These are phyloP conservation scores for Yarrowia yakushimensis DNA, from an alignment of 805 yeast species.

Conservation along the genomic window DNA sequence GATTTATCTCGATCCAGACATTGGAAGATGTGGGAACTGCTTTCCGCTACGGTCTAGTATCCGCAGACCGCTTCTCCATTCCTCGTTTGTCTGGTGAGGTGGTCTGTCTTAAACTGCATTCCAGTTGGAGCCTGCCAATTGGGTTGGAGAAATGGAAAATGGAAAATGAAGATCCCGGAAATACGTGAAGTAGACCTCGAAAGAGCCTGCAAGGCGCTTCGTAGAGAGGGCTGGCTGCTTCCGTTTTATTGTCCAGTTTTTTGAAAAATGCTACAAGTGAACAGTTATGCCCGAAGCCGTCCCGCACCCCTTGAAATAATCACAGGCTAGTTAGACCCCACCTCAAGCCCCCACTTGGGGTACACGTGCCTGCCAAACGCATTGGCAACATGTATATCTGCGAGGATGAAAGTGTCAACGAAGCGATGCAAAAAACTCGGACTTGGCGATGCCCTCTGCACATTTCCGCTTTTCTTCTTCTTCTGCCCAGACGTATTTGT, in stretches of 20 bases:
- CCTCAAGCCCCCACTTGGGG: not conserved
- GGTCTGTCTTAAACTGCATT: not conserved
- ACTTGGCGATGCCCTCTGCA: not conserved
- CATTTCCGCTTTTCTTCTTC: not conserved
- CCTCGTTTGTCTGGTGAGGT: not conserved
- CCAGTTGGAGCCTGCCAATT: not conserved
- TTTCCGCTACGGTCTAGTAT: not conserved
- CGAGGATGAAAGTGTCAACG: not conserved
- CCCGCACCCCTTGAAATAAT: not conserved
- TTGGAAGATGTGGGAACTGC: not conserved
- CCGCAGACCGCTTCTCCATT: not conserved
- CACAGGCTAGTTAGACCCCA: not conserved
- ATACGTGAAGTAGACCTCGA: too few species aligned
- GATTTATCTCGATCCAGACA: not conserved
- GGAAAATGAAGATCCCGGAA: not conserved
- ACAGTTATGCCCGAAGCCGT: not conserved
- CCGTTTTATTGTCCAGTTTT: too few species aligned
- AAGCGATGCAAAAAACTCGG: not conserved
- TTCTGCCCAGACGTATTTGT: not conserved
- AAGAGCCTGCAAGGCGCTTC: too few species aligned
- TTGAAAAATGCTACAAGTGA: too few species aligned
- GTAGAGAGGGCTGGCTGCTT: not conserved
- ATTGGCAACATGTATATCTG: not conserved
- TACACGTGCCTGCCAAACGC: not conserved
- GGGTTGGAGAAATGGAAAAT: not conserved